Evolutionary conservation across 257 asterid species (phyloP).

Genomic region (Perilla frutescens): DNA sequence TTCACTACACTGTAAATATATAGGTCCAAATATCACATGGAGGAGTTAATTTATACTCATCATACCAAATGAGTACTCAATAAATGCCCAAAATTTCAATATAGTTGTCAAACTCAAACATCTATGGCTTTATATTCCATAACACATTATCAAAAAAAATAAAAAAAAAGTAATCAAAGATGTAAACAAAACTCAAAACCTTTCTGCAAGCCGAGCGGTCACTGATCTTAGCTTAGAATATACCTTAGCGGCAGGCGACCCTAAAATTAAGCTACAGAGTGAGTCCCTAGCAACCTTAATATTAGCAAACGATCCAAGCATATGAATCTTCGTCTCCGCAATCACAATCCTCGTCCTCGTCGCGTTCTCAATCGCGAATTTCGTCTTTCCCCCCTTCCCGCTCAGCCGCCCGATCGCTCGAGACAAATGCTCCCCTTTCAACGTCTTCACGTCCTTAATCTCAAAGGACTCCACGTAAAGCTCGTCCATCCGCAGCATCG

Average conservation of each 20-base stretch:
- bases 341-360: conserved; percentile 85
- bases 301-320: conserved; percentile 77
- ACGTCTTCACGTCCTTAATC: conserved; percentile 87
- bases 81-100: conserved; percentile 35
- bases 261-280: conserved; percentile 82
- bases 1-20: too few species aligned
- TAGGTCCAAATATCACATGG: too few species aligned
- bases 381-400: conserved; percentile 92
- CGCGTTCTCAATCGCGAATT: conserved; percentile 83
- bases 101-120: conserved; percentile 18
- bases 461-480: conserved; percentile 83
- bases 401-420: conserved; percentile 86
- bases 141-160: conserved; percentile 1
- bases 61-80: not conserved
- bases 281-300: conserved; percentile 88
- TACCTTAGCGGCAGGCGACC: conserved; percentile 92
- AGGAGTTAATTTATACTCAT: not conserved
- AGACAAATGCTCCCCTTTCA: conserved; percentile 85
- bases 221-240: conserved; percentile 87
- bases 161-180: not conserved
- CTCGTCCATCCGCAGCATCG: conserved; percentile 83
- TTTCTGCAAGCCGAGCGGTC: conserved; percentile 74
- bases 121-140: conserved; percentile 19
- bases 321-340: conserved; percentile 82
- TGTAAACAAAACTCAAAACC: conserved; percentile 52